These are phyloP conservation scores for Cyclostephanos tholiformis DNA, from an alignment of 108 stramenopile genomes.

Conservation along the genomic window DNA sequence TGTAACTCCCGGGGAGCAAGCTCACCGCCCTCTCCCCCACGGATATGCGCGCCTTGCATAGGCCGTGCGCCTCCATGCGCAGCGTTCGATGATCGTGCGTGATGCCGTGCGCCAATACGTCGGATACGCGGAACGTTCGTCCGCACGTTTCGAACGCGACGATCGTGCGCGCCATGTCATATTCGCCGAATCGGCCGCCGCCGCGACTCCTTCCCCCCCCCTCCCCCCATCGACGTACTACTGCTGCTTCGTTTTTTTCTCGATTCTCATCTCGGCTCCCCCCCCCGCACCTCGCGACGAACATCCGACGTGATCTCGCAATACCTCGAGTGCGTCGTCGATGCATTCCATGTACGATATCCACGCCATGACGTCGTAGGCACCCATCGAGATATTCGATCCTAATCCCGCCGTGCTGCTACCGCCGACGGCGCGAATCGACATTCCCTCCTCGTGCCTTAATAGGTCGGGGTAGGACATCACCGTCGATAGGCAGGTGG, in stretches of 20 bases:
- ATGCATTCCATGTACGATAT: constrained; percentile 74
- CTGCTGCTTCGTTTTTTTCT: background rate
- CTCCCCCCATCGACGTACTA: constrained; percentile 6
- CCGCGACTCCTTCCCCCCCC: background rate
- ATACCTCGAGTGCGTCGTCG: constrained; percentile 53
- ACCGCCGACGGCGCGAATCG: constrained; percentile 29
- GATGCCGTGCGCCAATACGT: constrained; percentile 22
- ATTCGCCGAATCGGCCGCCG: background rate
- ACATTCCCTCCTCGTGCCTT: constrained; percentile 63
- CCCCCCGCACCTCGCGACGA: background rate
- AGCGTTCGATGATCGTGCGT: constrained; percentile 22
- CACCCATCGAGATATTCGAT: constrained; percentile 19
- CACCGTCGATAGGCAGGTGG: constrained; percentile 35
- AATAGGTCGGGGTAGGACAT: constrained; percentile 36
- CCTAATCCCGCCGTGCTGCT: no score
- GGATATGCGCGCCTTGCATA: constrained; percentile 26
- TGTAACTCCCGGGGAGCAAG: constrained; percentile 93
- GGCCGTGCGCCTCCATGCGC: background rate
- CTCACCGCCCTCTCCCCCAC: constrained; percentile 83
- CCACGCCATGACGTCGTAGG: constrained; percentile 86
- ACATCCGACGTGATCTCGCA: constrained; percentile 7
- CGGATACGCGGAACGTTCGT: constrained; percentile 27
- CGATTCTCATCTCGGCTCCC: background rate
- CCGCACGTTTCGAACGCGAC: constrained; percentile 33
- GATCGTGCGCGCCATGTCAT: no score